Base-by-base conservation (phyloP, 345 rosid genomes). In the Rhizophora apiculata region DNA sequence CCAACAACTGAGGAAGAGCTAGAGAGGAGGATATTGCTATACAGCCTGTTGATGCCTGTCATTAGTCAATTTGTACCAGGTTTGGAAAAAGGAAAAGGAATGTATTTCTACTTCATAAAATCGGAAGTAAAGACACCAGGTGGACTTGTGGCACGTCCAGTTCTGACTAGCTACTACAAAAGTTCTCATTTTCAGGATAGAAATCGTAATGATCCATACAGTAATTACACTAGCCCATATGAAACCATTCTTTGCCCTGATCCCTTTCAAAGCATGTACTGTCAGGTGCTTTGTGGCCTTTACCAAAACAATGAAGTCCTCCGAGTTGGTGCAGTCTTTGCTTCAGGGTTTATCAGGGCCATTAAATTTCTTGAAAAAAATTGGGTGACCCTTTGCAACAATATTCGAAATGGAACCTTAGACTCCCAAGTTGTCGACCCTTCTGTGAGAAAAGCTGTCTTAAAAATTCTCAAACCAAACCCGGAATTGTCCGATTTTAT, bases 41-140 rank as follows among this genome's bases (percentile, higher is more conserved):
- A 59, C 26, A 65, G 76, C 65, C 69, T 72, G n/a, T 30, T 72
- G 55, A 72, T 72, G 76, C 76, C 76, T 16, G 70, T 65, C 5
- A 59, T 72, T 60, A 65, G 18, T 60, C 65, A 72, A 3, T 72
- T 64, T 21, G 63, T 72, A 1, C 69, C 63, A 37, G 69, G 57
- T n/a, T 24, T 72, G 20, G 63, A 64, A 5, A 64, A 46, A 16
- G 75, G 75, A 27, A 72, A 72, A 64, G 75, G 69, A 49, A 72
- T 72, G 69, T 64, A 72, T 54, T 64, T 72, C 48, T 34, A 43
- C 43, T 64, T 72, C 75, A 58, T 72, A 43, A 72, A 72, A 72
- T 64, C 75, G 1, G 75, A 72, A 10, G 53, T 68, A 18, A 39
- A 63, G 36, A 72, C 75, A 3, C 75, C 64, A 8, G 56, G 63